These are phyloP conservation scores for Pyrus betulifolia DNA, from an alignment of 306 rosid genomes.

Conservation along the genomic window DNA sequence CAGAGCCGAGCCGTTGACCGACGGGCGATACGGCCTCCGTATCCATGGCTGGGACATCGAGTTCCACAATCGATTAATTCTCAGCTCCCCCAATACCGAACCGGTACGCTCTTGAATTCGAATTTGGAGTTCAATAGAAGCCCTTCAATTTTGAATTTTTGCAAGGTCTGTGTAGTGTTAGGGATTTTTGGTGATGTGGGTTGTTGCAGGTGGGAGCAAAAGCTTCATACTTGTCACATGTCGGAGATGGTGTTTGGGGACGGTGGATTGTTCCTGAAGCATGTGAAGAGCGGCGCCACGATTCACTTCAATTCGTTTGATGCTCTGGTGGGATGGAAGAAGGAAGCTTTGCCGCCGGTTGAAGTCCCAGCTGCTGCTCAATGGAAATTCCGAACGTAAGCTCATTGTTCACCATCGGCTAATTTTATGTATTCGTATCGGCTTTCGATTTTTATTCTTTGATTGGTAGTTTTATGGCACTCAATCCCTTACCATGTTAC, in stretches of 20 bases:
- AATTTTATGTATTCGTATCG: background rate
- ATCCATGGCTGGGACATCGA: slow-evolving; percentile 88
- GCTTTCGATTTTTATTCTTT: background rate
- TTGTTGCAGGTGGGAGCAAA: slow-evolving; percentile 72
- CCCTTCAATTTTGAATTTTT: background rate
- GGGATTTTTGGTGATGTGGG: background rate
- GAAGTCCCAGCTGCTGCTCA: slow-evolving; percentile 97
- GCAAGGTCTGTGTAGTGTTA: background rate
- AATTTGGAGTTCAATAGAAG: background rate
- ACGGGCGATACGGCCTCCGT: slow-evolving; percentile 57
- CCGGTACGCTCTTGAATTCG: slow-evolving; percentile 28
- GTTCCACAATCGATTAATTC: slow-evolving; percentile 58
- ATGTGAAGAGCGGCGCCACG: slow-evolving; percentile 55
- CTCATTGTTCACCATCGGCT: background rate
- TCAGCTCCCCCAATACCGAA: slow-evolving; percentile 52
- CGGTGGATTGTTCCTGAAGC: slow-evolving; percentile 60
- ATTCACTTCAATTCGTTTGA: slow-evolving; percentile 85
- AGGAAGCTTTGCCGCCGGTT: slow-evolving; percentile 92
- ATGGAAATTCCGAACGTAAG: slow-evolving; percentile 87
- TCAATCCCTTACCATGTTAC: background rate
- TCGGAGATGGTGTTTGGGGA: slow-evolving; percentile 99
- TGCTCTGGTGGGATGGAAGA: slow-evolving; percentile 87
- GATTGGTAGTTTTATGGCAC: background rate
- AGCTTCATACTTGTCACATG: slow-evolving; percentile 72
- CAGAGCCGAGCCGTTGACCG: slow-evolving; percentile 61